phyloP scores from a whole-genome alignment of 805 yeast species.

The Hanseniaspora thailandica region DNA sequence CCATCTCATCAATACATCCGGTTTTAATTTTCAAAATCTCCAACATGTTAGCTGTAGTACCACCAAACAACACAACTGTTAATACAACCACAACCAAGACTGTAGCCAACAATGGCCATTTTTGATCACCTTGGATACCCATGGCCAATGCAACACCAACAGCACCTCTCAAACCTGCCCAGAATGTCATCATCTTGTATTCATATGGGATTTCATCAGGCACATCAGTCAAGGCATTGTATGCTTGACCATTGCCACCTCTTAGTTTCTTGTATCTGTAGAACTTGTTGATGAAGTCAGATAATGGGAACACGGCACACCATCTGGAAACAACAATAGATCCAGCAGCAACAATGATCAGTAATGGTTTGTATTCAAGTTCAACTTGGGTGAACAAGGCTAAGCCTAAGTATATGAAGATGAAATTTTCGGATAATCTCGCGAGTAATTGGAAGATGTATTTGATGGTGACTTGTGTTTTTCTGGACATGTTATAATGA shows the following conservation, averaged over 20 bases:
- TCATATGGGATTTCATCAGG: constrained; percentile 89
- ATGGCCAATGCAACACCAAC: constrained; percentile 98
- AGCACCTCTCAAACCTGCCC: constrained; percentile 99
- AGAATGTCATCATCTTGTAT: constrained; percentile 96
- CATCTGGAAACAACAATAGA: constrained; percentile 92
- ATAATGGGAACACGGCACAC: constrained; percentile 93
- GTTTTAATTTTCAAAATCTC: constrained; percentile 87
- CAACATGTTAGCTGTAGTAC: constrained; percentile 96
- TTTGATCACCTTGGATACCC: constrained; percentile 91
- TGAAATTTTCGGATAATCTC: constrained; percentile 89
- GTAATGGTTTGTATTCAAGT: constrained; percentile 82
- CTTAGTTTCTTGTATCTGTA: constrained; percentile 44
- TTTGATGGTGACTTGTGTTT: constrained; percentile 93
- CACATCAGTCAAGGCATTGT: constrained; percentile 21
- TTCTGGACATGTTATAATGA: constrained; percentile 90
- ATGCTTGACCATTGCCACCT: constrained; percentile 12
- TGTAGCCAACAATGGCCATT: constrained; percentile 79
- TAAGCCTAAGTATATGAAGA: constrained; percentile 86
- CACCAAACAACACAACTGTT: constrained; percentile 93
- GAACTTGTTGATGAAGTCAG: constrained; percentile 71
- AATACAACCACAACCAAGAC: constrained; percentile 92
- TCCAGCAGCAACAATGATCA: constrained; percentile 78
- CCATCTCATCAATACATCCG: constrained; percentile 70
- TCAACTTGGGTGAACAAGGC: constrained; percentile 94
- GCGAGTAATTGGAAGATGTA: constrained; percentile 90